Evolutionary conservation across 345 rosid genomes (phyloP), one percentile per base, ranked within the genome.

Genomic region (Linum trigynum): DNA sequence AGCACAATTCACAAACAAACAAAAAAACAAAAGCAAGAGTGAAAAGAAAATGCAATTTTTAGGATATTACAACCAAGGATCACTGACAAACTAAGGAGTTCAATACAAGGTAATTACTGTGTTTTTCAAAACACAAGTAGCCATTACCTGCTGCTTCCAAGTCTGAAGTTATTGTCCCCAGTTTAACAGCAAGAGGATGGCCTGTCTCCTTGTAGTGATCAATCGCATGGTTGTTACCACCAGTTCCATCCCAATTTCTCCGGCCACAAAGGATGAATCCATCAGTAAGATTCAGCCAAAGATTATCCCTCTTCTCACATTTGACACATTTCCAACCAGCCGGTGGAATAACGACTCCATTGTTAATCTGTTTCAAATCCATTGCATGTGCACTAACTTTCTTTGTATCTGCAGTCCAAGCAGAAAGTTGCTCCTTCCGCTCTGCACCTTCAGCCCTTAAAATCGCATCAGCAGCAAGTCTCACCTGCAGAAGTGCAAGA

Each of bases 191-290:
- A 67, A 89, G 94, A 45, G 99, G 98, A 69, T 86, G 89, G 66
- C 86, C 78, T 35, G 97, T 87, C 79, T 89, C 90, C 71, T 89
- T 91, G 75, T 85, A 91, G 82, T 86, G 82, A 38, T 82, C 97
- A 76, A 95, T 66, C 0, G 99, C 99, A 78, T 95, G 99, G 74
- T 95, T 80, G 76, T 95, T 95, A 59, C 98, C 99, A 59, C 97
- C 99, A 78, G 82, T 89, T 72, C 97, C 99, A 80, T 89, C 97
- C 96, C 96, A 95, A 75, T 89, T 91, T 71, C 69, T 91, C 75
- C 99, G 79, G 57, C 99, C 98, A 68, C 98, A 95, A n/a, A 91
- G 92, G 70, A 89, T 91, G 90, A 81, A 80, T 67, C 99, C 99
- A 78, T 95, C 99, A 4, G 96, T 85, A 73, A 91, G 88, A 84